phyloP scores from a whole-genome alignment of 2,329 filamentous ascomycete genomes.

The Sphaerostilbella broomeana region DNA sequence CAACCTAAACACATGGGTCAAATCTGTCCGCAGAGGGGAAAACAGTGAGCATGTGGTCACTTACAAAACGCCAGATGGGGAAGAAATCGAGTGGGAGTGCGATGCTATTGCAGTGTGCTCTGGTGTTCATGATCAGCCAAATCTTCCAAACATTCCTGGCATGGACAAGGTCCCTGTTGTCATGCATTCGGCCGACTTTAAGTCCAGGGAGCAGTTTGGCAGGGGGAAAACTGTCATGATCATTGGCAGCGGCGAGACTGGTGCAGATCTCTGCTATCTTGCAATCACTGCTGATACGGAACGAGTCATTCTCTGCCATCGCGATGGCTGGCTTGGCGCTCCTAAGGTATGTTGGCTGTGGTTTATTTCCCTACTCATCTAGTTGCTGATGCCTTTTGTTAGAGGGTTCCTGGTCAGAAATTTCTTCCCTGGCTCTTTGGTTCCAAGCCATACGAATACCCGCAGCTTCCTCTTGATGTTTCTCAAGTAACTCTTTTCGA shows the following conservation, averaged over 20 bases:
- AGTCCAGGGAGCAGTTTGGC: constrained; percentile 33
- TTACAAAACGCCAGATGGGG: constrained; percentile 12
- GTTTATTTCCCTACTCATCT: neutral
- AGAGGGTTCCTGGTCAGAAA: constrained; percentile 15
- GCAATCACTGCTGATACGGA: constrained; percentile 34
- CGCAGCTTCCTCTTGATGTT: constrained; percentile 25
- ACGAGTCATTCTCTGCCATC: constrained; percentile 35
- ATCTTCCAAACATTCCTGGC: constrained; percentile 31
- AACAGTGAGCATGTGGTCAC: constrained; percentile 21
- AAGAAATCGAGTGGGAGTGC: constrained; percentile 26
- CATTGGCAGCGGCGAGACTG: constrained; percentile 38
- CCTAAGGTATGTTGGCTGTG: constrained; percentile 6
- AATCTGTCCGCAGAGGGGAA: constrained; percentile 18
- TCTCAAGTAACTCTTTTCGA: constrained; percentile 36
- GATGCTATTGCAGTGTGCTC: constrained; percentile 40
- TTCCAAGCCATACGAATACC: constrained; percentile 16
- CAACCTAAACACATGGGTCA: constrained; percentile 25
- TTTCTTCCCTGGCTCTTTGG: constrained; percentile 18
- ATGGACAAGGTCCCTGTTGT: constrained; percentile 29
- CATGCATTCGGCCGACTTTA: constrained; percentile 37
- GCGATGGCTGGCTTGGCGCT: constrained; percentile 29
- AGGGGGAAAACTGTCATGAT: constrained; percentile 33
- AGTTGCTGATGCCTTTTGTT: neutral
- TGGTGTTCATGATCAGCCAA: constrained; percentile 34
- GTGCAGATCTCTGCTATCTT: constrained; percentile 35